Evolutionary conservation across 2,329 filamentous ascomycete genomes (phyloP), one percentile per base, ranked within the genome.

Genomic region (Fusarium sp.): DNA sequence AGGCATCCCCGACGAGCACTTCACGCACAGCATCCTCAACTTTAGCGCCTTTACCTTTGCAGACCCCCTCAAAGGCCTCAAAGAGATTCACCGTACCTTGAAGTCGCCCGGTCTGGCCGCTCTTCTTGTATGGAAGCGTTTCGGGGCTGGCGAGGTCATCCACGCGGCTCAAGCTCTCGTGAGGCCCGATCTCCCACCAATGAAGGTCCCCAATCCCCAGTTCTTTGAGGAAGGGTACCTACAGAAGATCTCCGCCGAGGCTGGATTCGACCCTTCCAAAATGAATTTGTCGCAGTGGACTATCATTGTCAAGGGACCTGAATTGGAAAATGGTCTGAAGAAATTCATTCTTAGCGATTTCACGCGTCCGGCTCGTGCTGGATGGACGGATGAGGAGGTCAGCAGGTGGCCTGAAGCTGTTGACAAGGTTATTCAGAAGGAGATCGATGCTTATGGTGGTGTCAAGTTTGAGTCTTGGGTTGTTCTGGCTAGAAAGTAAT

Each of bases 1-100:
- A 8, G 68, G 67, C 0, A 54, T 81, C 6, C 41, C 74, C 0
- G 69, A 76, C 10, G 63, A 68, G 1, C 18, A 76, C 14, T 78
- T 78, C 27, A 75, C 76, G 0, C 81, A 82, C 66, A 75, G 65
- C 16, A 76, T 82, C 62, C 71, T 77, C 59, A 81, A 80, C 67
- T 80, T 82, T 24, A 81, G 80, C 67, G 69, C 81, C 33, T 82
- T 79, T 54, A 78, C 79, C 11, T 74, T 82, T 22, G 45, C 68
- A 2, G 62, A 76, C 18, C 78, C 76, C 1, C 54, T 71, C 8
- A 69, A 73, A 2, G 77, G 72, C n/a, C 43, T 83, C 0, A 62
- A 68, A 9, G 81, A 82, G 61, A 80, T 78, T 5, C 52, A 78
- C 43, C 80, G 80, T 6, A 81, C 81, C 5, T 72, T 83, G 14